A percentile compares a stretch with the other conserved stretches of the same genome.
These are phyloP conservation scores for Wickerhamomyces silvicola DNA, from an alignment of 805 yeast genomes.

Conservation along the genomic window DNA sequence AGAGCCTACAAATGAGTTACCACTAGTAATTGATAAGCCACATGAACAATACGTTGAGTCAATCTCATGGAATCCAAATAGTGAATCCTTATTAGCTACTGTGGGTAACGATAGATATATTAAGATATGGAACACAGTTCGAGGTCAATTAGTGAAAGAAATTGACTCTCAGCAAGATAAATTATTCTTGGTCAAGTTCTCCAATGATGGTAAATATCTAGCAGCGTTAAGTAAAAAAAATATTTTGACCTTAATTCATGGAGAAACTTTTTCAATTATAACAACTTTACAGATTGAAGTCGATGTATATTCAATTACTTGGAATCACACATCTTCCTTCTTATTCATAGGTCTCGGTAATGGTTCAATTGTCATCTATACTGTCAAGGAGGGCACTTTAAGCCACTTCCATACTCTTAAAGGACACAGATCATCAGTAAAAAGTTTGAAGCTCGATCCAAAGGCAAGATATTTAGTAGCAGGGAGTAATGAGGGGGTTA, in stretches of 20 bases:
- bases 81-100: constrained; percentile 39
- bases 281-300: constrained; percentile 22
- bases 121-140: constrained; percentile 39
- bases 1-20: constrained; percentile 26
- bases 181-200: constrained; percentile 22
- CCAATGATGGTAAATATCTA: constrained; percentile 38
- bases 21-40: constrained; percentile 31
- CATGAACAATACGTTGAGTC: constrained; percentile 35
- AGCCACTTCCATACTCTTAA: constrained; percentile 16
- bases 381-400: constrained; percentile 6
- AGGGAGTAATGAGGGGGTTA: constrained; percentile 54
- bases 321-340: constrained; percentile 30
- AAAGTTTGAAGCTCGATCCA: constrained; percentile 44
- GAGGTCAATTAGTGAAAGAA: constrained; percentile 27
- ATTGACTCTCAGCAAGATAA: constrained; percentile 22
- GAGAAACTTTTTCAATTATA: constrained; percentile 23
- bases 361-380: constrained; percentile 34
- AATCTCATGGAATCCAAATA: constrained; percentile 43
- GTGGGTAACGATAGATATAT: constrained; percentile 42
- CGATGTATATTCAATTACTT: constrained; percentile 23
- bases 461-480: constrained; percentile 42
- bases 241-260: constrained; percentile 30
- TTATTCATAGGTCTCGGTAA: constrained; percentile 40
- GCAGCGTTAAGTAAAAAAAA: constrained; percentile 37
- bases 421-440: constrained; percentile 47